Conservation (phyloP, 805 yeast genomes). For the Metschnikowia gruessii region DNA sequence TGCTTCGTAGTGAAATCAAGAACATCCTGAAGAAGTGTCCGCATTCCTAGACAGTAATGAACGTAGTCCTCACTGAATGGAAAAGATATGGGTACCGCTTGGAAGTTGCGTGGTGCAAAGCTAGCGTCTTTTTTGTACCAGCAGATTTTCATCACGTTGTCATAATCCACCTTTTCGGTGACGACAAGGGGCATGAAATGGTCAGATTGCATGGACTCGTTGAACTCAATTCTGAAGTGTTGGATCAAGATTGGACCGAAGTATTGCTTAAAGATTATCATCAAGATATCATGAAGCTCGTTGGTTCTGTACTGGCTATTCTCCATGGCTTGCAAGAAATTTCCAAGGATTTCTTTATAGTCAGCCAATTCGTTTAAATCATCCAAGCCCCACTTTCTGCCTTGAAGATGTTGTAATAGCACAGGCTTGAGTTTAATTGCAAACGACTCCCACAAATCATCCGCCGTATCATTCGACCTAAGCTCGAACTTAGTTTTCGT, state of each 20-base stretch:
- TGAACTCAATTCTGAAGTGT: constrained; percentile 60
- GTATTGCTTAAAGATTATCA: constrained; percentile 53
- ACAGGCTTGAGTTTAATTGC: constrained; percentile 57
- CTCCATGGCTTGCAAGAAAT: constrained; percentile 73
- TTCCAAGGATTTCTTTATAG: constrained; percentile 63
- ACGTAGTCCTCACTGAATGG: constrained; percentile 91
- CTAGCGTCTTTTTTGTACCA: constrained; percentile 62
- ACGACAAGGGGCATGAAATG: constrained; percentile 86
- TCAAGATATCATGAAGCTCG: constrained; percentile 59
- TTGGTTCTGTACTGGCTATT: constrained; percentile 59
- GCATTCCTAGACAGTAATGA: constrained; percentile 73
- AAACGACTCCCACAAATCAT: constrained; percentile 75
- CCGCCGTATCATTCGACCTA: constrained; percentile 57
- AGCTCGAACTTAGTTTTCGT: constrained; percentile 61
- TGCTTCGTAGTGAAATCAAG: constrained; percentile 63
- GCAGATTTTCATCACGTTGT: constrained; percentile 58
- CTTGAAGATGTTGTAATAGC: constrained; percentile 45
- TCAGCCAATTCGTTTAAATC: constrained; percentile 45
- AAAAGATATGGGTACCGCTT: constrained; percentile 55
- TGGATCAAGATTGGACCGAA: constrained; percentile 55
- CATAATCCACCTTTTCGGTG: constrained; percentile 56
- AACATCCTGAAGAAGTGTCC: constrained; percentile 61
- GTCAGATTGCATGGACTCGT: constrained; percentile 64
- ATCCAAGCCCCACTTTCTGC: constrained; percentile 32
- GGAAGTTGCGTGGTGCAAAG: constrained; percentile 42